phyloP scores from a whole-genome alignment of 768 basidiomycete genomes.

The Auricularia sp. region DNA sequence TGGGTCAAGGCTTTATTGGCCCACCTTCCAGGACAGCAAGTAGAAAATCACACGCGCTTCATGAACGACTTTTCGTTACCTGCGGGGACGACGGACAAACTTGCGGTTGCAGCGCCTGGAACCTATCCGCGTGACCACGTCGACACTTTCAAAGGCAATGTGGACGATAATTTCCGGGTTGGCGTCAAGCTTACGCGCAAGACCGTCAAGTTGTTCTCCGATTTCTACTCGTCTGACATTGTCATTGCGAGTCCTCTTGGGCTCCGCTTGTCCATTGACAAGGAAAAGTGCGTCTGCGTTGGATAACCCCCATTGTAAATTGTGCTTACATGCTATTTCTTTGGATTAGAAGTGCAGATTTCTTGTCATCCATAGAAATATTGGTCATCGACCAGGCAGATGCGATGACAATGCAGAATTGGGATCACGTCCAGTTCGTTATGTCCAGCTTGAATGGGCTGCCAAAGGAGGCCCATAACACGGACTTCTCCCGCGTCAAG shows the following conservation, averaged over 20 bases:
- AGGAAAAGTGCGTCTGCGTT: constrained; percentile 66
- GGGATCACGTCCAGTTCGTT: constrained; percentile 94
- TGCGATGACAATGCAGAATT: constrained; percentile 94
- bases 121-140: constrained; percentile 83
- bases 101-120: constrained; percentile 60
- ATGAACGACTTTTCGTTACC: constrained; percentile 75
- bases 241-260: constrained; percentile 92
- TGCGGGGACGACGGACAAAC: constrained; percentile 67
- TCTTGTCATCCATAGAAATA: constrained; percentile 87
- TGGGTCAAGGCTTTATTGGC: constrained; percentile 76
- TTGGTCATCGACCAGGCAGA: constrained; percentile 89
- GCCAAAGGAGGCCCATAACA: constrained; percentile 86
- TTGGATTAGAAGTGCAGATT: constrained; percentile 65
- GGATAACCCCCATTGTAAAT: neutral
- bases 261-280: constrained; percentile 83
- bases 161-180: constrained; percentile 89
- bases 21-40: constrained; percentile 70
- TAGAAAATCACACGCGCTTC: constrained; percentile 84
- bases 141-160: constrained; percentile 91
- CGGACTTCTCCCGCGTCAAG: constrained; percentile 94
- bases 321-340: neutral
- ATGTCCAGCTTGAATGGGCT: constrained; percentile 77
- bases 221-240: constrained; percentile 85
- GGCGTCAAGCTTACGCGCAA: constrained; percentile 91
- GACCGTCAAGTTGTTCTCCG: constrained; percentile 82